These are phyloP conservation scores for Anacardium occidentale DNA, from an alignment of 345 rosid genomes.

Conservation along the genomic window DNA sequence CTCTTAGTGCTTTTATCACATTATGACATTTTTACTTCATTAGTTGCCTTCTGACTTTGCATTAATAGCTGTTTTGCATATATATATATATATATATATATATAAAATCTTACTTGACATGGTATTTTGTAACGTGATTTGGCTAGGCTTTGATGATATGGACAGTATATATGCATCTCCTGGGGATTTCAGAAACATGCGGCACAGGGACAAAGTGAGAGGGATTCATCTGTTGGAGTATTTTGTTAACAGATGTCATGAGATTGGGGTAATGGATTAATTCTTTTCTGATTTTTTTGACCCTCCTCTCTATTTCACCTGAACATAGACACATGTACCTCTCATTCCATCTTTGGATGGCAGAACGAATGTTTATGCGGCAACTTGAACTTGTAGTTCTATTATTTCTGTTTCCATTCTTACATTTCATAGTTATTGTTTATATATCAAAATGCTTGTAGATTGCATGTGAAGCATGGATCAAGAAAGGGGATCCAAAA, in stretches of 20 bases:
- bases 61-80: neutral
- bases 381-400: neutral
- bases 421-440: neutral
- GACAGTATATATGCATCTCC: conserved; percentile 88
- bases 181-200: conserved; percentile 66
- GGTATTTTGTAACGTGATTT: conserved; percentile 2
- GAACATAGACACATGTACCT: too few relatives aligned
- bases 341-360: neutral
- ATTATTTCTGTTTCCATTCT: neutral
- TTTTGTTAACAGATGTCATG: conserved; percentile 76
- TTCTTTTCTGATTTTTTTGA: neutral
- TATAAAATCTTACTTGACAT: neutral
- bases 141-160: conserved; percentile 75
- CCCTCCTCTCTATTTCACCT: neutral
- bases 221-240: conserved; percentile 85
- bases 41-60: neutral
- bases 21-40: neutral
- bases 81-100: too few relatives aligned
- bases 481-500: conserved; percentile 82
- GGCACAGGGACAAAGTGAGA: conserved; percentile 53
- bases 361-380: neutral
- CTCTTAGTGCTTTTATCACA: neutral
- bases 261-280: conserved; percentile 61
- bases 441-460: conserved; percentile 28
- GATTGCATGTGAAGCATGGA: conserved; percentile 91